phyloP scores from a whole-genome alignment of 169 alveolate genomes.

The Plasmodium inui region DNA sequence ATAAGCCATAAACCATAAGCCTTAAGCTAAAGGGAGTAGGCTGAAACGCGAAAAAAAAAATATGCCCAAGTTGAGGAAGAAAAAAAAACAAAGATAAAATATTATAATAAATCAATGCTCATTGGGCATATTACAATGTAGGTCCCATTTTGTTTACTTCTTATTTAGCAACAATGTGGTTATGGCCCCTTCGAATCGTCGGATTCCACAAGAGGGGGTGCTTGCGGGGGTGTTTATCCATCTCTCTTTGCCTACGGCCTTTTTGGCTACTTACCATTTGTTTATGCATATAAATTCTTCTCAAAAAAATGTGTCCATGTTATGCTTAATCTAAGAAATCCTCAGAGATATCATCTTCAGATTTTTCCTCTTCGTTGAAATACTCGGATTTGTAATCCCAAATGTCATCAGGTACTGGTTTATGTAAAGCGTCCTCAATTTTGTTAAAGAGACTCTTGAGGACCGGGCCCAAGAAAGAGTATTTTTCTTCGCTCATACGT shows the following conservation, averaged over 20 bases:
- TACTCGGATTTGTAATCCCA: constrained; percentile 36
- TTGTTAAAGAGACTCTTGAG: constrained; percentile 34
- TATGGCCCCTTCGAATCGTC: constrained; percentile 18
- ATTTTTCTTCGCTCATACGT: background rate
- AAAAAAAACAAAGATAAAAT: constrained; percentile 29
- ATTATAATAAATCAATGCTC: background rate
- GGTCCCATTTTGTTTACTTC: background rate
- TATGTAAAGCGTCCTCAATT: constrained; percentile 21
- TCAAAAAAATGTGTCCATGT: background rate
- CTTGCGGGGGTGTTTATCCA: background rate
- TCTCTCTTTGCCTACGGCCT: background rate
- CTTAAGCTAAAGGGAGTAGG: too few species aligned
- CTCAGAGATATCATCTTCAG: constrained; percentile 4
- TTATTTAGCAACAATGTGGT: background rate
- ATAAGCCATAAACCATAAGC: background rate
- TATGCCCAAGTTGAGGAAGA: constrained; percentile 5
- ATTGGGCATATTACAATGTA: background rate
- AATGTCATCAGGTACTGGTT: constrained; percentile 28
- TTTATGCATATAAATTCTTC: constrained; percentile 8
- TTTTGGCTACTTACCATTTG: background rate
- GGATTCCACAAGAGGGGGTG: background rate
- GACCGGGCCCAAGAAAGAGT: constrained; percentile 7
- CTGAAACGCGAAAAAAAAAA: background rate
- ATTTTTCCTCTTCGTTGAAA: constrained; percentile 18
- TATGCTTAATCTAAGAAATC: constrained; percentile 5